Base-by-base conservation (phyloP, 345 rosid genomes). In the Acer saccharum region DNA sequence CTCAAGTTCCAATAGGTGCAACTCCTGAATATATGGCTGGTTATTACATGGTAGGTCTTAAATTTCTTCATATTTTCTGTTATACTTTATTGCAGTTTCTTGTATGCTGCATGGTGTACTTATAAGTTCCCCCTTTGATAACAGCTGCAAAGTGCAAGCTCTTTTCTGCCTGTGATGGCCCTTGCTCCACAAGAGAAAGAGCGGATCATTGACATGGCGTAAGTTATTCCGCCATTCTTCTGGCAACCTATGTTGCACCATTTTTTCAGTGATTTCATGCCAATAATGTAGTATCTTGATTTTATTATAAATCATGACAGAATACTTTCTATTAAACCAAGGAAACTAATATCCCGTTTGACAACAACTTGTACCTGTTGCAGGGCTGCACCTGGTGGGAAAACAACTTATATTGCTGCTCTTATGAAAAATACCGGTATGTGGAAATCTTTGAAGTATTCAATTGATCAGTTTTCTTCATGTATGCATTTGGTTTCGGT, bases 1-100 rank as follows among this genome's bases (percentile, higher is more conserved):
- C 98, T 14, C 99, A 94, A 87, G 97, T 94, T 58, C 97, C 97
- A 27, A 89, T 96, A 10, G 98, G 99, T 83, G 97, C 98, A 21
- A 96, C 99, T 74, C 97, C 99, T 69, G 99, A 96, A 82, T 94
- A 94, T 82, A 88, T 96, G 94, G 95, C 98, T 68, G 99, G 99
- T 55, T 88, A 81, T 82, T 96, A 94, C 84, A 92, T 94, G 94
- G 99, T 96, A 81, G 44, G 50, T 70, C 29, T 72, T 60, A 32
- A 46, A 13, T 55, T 78, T 77, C 68, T 32, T 44, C 29, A 32
- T 4, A 60, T 60, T 29, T 12, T 58, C n/a, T 65, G 57, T 55
- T 4, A 17, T 66, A 35, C 61, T 41, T 61, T 75, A 20, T 66
- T 77, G 17, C 13, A 46, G 46, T 77, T 65, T 57, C 21, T 69